These are phyloP conservation scores for Myxozyma lipomycoides DNA, from an alignment of 805 yeast species.

Conservation along the genomic window DNA sequence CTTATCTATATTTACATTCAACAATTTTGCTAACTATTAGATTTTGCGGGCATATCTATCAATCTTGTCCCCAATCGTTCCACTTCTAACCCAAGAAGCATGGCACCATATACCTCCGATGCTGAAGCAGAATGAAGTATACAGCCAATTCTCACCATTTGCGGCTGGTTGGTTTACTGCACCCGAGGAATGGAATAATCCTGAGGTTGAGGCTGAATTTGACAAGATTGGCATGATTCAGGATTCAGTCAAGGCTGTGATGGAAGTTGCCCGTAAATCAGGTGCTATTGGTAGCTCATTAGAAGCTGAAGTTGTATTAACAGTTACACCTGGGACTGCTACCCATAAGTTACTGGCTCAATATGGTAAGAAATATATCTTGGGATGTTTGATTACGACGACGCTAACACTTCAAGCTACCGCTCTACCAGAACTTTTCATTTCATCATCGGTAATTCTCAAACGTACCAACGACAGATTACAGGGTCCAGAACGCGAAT, in stretches of 20 bases:
- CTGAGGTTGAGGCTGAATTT: conserved; percentile 45
- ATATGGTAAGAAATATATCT: conserved; percentile 12
- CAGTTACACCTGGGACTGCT: conserved; percentile 28
- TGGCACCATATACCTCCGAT: conserved; percentile 58
- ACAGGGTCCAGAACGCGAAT: not conserved
- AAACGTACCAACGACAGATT: not conserved
- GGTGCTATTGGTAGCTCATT: conserved; percentile 44
- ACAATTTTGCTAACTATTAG: conserved; percentile 31
- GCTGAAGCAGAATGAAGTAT: conserved; percentile 25
- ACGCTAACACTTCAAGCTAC: not conserved
- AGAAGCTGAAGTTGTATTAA: conserved; percentile 50
- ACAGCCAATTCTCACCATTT: conserved; percentile 43
- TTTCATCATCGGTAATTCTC: conserved; percentile 58
- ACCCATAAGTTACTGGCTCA: conserved; percentile 4
- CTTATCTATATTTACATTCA: not conserved
- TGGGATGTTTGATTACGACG: conserved; percentile 17
- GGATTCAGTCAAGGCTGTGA: conserved; percentile 46
- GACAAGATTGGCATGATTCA: conserved; percentile 46
- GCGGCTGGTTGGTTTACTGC: conserved; percentile 44
- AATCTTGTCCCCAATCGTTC: conserved; percentile 73
- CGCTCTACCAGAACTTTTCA: conserved; percentile 46
- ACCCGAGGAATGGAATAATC: conserved; percentile 40
- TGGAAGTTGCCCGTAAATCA: conserved; percentile 55
- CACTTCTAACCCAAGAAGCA: conserved; percentile 80
- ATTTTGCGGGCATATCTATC: conserved; percentile 61